Evolutionary conservation across 2,329 filamentous ascomycete species (phyloP), one percentile per base, ranked within the genome.

Genomic region (Calonectria naviculata): DNA sequence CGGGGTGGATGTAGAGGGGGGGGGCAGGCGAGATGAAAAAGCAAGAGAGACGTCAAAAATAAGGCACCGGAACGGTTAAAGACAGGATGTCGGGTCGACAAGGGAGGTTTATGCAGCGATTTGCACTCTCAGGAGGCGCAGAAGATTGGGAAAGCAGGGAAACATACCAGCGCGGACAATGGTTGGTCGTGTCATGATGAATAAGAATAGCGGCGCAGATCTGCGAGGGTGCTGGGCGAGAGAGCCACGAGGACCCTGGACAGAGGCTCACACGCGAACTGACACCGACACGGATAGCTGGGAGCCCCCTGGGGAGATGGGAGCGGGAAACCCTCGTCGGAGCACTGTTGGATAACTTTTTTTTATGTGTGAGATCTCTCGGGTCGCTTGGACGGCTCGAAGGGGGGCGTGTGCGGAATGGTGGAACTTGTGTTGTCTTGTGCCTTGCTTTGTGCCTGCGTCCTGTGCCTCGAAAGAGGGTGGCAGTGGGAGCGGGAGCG

Each of bases 141-240:
- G 71, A 70, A 67, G 61, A 52, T 28, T 56, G 66, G 56, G 17
- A 31, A 71, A 49, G 46, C 47, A 63, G 49, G 68, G 52, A 66
- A 56, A 89, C 89, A 78, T 88, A 91, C 89, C 89, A 80, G 89
- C 89, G 80, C 89, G 88, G 83, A 91, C 85, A 77, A 91, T 89
- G 76, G 86, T 85, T 78, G 89, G 89, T 83, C 89, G 88, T 79
- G 88, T 89, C 89, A 91, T 91, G 79, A 78, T 87, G 84, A 72
- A 58, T 69, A 61, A 71, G 61, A 71, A 71, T 67, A 67, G 71
- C 54, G 31, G 64, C 62, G 62, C 61, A 61, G 67, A 64, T 71
- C 49, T 49, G 58, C 71, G 72, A 63, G 66, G 69, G 68, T 69
- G 73, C 70, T 72, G 61, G 67, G 34, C 42, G 54, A 49, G 38